A percentile compares a stretch with the other conserved stretches of the same genome.
phyloP scores from a whole-genome alignment of 148 eudicot genomes.

The Dysphania ambrosioides region DNA sequence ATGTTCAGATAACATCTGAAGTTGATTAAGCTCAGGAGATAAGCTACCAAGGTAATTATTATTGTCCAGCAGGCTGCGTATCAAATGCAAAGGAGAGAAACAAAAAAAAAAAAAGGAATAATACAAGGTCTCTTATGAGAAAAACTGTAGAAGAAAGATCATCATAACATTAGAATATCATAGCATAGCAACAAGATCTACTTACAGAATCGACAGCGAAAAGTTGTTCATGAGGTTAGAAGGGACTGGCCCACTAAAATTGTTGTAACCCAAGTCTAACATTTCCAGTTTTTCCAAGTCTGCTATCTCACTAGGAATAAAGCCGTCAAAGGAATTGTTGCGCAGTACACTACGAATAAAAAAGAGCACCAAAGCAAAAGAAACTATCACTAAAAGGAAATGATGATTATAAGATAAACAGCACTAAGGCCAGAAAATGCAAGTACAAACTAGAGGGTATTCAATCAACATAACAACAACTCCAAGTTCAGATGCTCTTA shows the following conservation, averaged over 20 bases:
- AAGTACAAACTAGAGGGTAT: background rate
- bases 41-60: slow-evolving; percentile 36
- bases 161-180: background rate
- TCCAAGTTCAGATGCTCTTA: slow-evolving; percentile 31
- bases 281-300: slow-evolving; percentile 42
- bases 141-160: background rate
- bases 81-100: background rate
- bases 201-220: slow-evolving; percentile 53
- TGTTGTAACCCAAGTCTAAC: slow-evolving; percentile 52
- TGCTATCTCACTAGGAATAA: slow-evolving; percentile 43
- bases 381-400: background rate
- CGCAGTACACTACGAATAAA: slow-evolving; percentile 39
- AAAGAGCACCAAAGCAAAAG: slow-evolving; percentile 1
- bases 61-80: slow-evolving; percentile 47
- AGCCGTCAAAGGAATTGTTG: slow-evolving; percentile 48
- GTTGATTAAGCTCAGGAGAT: slow-evolving; percentile 38
- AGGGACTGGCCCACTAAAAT: slow-evolving; percentile 46
- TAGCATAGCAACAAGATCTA: background rate
- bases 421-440: background rate
- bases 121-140: background rate
- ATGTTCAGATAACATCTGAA: slow-evolving; percentile 41
- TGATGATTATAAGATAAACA: background rate
- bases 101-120: background rate
- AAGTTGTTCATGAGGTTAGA: slow-evolving; percentile 38
- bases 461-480: background rate